These are phyloP conservation scores for Asterionellopsis glacialis DNA, from an alignment of 108 stramenopile species.

Conservation along the genomic window DNA sequence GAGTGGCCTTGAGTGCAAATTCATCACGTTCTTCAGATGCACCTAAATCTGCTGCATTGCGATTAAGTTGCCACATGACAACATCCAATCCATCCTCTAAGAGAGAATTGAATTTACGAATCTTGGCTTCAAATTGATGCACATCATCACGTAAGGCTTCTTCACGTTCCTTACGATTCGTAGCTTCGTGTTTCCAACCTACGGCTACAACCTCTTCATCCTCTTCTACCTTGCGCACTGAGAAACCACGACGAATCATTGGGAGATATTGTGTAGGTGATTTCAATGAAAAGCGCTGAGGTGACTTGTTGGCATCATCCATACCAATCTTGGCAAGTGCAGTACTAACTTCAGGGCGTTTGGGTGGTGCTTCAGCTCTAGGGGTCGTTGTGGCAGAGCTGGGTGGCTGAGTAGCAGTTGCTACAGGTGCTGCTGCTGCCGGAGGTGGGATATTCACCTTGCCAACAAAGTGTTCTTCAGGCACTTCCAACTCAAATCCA, in stretches of 20 bases:
- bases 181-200: constrained; percentile 81
- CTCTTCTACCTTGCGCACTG: constrained; percentile 29
- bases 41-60: constrained; percentile 40
- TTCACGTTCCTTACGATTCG: constrained; percentile 78
- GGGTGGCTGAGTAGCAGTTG: no score
- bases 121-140: constrained; percentile 65
- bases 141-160: constrained; percentile 78
- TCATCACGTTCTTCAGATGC: constrained; percentile 55
- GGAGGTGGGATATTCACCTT: no score
- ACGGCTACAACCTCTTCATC: constrained; percentile 64
- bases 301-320: background rate
- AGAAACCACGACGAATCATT: constrained; percentile 70
- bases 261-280: constrained; percentile 71
- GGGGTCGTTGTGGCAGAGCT: no score
- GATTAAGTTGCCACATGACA: constrained; percentile 83
- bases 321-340: constrained; percentile 1
- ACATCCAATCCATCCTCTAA: constrained; percentile 84
- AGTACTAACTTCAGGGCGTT: background rate
- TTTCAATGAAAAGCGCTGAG: background rate
- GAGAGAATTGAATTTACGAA: constrained; percentile 56
- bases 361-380: no score
- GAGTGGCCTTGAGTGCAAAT: constrained; percentile 74
- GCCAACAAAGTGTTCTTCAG: no score
- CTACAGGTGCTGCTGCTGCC: no score
- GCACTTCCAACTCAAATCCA: no score